phyloP scores from a whole-genome alignment of 805 yeast genomes.

The Trichomonascus vanleenenianus region DNA sequence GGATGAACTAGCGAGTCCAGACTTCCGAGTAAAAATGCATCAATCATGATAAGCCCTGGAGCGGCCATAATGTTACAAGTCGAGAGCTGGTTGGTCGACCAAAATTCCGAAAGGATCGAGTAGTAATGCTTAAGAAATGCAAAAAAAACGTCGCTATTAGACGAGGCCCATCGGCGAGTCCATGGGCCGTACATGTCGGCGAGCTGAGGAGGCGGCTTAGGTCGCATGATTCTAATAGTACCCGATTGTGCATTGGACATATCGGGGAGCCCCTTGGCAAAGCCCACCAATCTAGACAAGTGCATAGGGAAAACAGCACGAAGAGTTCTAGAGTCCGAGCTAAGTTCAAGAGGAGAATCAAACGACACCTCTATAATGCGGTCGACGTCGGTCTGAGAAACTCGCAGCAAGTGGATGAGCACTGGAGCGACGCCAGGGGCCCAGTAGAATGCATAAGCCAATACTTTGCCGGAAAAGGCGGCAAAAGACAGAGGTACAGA shows the following conservation, averaged over 20 bases:
- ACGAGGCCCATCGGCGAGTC: constrained; percentile 29
- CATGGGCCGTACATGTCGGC: constrained; percentile 27
- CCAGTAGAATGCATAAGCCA: constrained; percentile 54
- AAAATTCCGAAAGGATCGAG: constrained; percentile 22
- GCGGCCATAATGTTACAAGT: constrained; percentile 17
- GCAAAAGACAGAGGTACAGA: constrained; percentile 46
- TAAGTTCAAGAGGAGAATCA: not conserved
- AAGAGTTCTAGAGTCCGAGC: not conserved
- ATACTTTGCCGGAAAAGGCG: constrained; percentile 63
- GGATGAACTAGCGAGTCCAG: constrained; percentile 20
- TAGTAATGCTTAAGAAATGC: constrained; percentile 37
- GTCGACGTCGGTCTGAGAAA: constrained; percentile 21
- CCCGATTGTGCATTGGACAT: not conserved
- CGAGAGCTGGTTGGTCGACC: constrained; percentile 10
- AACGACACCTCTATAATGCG: constrained; percentile 17
- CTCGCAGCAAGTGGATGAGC: constrained; percentile 25
- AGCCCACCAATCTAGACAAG: constrained; percentile 21
- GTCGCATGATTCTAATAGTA: not conserved
- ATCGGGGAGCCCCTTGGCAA: constrained; percentile 4
- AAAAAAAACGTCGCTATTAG: constrained; percentile 31
- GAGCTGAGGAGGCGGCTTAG: constrained; percentile 13
- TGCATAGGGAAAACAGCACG: constrained; percentile 22
- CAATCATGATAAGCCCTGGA: constrained; percentile 22
- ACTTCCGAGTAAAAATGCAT: constrained; percentile 20
- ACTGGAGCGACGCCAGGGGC: constrained; percentile 48